These are phyloP conservation scores for Coemansia interrupta DNA, from an alignment of 192 early-diverging fungal genomes.

Conservation along the genomic window DNA sequence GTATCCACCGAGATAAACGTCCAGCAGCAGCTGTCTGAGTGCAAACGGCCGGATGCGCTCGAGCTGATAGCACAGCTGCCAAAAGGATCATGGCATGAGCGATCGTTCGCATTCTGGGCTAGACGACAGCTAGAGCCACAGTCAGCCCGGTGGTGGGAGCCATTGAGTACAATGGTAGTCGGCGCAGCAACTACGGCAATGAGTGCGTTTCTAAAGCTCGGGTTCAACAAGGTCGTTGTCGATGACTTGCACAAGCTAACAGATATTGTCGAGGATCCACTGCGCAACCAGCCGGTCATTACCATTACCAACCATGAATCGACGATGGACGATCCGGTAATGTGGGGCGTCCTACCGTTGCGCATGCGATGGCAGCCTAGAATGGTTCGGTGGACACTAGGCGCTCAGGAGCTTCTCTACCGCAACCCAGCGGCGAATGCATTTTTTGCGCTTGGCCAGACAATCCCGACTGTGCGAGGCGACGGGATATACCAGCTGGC, in stretches of 20 bases:
- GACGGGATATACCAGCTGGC: slow-evolving; percentile 81
- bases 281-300: slow-evolving; percentile 59
- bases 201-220: slow-evolving; percentile 21
- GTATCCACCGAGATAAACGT: not conserved
- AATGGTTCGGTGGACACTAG: slow-evolving; percentile 75
- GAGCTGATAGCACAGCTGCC: slow-evolving; percentile 34
- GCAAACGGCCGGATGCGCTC: slow-evolving; percentile 1
- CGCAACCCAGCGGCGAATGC: slow-evolving; percentile 54
- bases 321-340: slow-evolving; percentile 67
- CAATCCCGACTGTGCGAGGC: slow-evolving; percentile 79
- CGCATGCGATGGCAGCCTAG: slow-evolving; percentile 52
- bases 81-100: slow-evolving; percentile 28
- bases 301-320: slow-evolving; percentile 78
- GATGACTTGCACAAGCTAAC: slow-evolving; percentile 63
- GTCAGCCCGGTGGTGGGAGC: slow-evolving; percentile 41
- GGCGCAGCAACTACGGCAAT: slow-evolving; percentile 21
- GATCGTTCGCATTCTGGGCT: slow-evolving; percentile 47
- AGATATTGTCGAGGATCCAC: slow-evolving; percentile 52
- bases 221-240: slow-evolving; percentile 43
- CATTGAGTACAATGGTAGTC: slow-evolving; percentile 35
- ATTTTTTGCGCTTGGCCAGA: slow-evolving; percentile 78
- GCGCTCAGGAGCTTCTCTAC: slow-evolving; percentile 86
- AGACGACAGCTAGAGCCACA: slow-evolving; percentile 26
- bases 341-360: slow-evolving; percentile 71
- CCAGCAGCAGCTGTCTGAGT: slow-evolving; percentile 1